Conservation (phyloP, 495 filamentous ascomycete species). For the Xylaria bambusicola region DNA sequence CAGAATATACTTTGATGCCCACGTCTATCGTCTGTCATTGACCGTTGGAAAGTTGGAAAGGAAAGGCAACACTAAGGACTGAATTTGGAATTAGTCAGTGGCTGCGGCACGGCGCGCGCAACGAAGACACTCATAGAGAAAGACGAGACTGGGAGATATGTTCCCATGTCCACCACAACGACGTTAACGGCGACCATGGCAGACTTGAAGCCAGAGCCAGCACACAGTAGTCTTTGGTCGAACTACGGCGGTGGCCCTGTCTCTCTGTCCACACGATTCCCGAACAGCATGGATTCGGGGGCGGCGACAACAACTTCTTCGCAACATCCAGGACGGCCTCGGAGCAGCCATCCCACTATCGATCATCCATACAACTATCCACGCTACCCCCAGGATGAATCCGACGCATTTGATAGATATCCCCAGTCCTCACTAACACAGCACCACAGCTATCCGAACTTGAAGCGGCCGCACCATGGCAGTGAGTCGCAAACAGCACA, state of each 20-base stretch:
- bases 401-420: constrained; percentile 49
- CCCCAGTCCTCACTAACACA: constrained; percentile 47
- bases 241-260: constrained; percentile 52
- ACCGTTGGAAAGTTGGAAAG: constrained; percentile 3
- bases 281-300: constrained; percentile 45
- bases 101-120: constrained; percentile 26
- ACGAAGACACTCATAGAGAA: constrained; percentile 13
- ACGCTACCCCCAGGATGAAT: constrained; percentile 45
- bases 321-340: constrained; percentile 47
- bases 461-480: constrained; percentile 51
- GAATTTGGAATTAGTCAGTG: constrained; percentile 20
- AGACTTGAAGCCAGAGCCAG: constrained; percentile 56
- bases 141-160: constrained; percentile 37
- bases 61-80: constrained; percentile 3
- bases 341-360: constrained; percentile 40
- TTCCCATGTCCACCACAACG: constrained; percentile 56
- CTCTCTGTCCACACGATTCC: constrained; percentile 49
- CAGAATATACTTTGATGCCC: constrained; percentile 1
- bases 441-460: constrained; percentile 56
- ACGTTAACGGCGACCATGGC: constrained; percentile 57
- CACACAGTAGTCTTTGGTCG: constrained; percentile 53
- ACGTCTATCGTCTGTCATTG: constrained; percentile 1
- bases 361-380: constrained; percentile 47
- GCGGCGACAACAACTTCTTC: constrained; percentile 40
- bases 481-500: constrained; percentile 39